Conservation (phyloP, 768 basidiomycete species). For the Guyanaporus albipodus region DNA sequence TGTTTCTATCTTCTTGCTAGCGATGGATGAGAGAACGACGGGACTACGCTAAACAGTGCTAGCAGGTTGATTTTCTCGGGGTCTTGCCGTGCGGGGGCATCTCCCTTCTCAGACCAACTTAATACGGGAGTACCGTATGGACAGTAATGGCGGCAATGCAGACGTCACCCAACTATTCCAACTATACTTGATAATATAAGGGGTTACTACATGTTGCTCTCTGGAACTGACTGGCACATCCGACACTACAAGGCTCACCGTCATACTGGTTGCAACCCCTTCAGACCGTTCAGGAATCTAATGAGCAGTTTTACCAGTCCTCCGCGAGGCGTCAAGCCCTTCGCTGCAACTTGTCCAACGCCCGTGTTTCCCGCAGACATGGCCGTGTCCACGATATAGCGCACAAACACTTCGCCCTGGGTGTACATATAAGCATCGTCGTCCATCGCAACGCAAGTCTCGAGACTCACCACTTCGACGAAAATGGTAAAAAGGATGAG, state of each 20-base stretch:
- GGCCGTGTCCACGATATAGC: constrained; percentile 56
- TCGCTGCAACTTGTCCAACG: constrained; percentile 3
- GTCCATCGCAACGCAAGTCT: too few relatives aligned
- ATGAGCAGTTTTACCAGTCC: constrained; percentile 21
- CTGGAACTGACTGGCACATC: too few relatives aligned
- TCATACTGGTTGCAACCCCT: constrained; percentile 1
- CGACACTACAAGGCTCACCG: too few relatives aligned
- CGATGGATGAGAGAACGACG: neutral
- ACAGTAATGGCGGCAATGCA: constrained; percentile 17
- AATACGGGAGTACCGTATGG: too few relatives aligned
- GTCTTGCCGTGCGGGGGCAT: too few relatives aligned
- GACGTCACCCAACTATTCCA: constrained; percentile 12
- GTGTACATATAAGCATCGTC: neutral
- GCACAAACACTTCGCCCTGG: constrained; percentile 80
- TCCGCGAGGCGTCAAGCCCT: constrained; percentile 22
- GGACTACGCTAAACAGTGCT: too few relatives aligned
- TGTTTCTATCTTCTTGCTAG: neutral
- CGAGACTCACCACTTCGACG: constrained; percentile 69
- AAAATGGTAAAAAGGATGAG: constrained; percentile 85
- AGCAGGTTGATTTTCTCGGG: too few relatives aligned
- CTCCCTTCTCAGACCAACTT: too few relatives aligned
- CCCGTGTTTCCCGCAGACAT: neutral
- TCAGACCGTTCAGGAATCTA: constrained; percentile 16
- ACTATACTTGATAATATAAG: neutral
- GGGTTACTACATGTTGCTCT: too few relatives aligned